Conservation (phyloP, 148 eudicot species). For the Beta vulgaris region DNA sequence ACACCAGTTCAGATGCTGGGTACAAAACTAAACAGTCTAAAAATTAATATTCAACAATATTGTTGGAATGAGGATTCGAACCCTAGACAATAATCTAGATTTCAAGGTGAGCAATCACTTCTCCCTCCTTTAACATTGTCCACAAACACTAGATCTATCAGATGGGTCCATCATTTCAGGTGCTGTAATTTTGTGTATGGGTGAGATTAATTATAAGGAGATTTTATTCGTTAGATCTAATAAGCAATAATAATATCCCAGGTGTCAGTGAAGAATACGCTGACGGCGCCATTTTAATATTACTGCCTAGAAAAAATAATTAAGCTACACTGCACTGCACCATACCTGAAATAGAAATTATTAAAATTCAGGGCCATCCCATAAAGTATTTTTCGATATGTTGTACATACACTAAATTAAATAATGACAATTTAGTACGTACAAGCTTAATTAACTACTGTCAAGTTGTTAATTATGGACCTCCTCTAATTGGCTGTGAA, state of each 20-base stretch:
- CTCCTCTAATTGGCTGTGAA: conserved; percentile 6
- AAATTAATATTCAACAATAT: too few species aligned
- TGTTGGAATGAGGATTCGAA: too few species aligned
- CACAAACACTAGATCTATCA: too few species aligned
- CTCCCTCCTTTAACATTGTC: too few species aligned
- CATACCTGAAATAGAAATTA: conserved; percentile 16
- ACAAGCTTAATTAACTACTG: background rate
- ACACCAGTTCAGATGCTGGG: too few species aligned
- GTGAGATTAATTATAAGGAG: background rate
- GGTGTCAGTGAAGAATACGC: conserved; percentile 51
- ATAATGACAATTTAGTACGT: conserved; percentile 11
- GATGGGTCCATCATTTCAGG: too few species aligned
- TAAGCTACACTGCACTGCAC: conserved; percentile 10
- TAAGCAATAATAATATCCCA: conserved; percentile 27
- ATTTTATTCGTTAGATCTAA: background rate
- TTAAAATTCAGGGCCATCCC: conserved; percentile 4
- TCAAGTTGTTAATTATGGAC: background rate
- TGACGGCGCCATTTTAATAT: conserved; percentile 43
- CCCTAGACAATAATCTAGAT: too few species aligned
- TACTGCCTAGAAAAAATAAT: background rate
- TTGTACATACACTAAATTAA: background rate
- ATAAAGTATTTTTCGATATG: conserved; percentile 3
- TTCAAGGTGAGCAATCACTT: too few species aligned
- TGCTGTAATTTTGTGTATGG: too few species aligned
- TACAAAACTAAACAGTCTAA: too few species aligned